Base-by-base conservation (phyloP, 352 stramenopile species). In the Blastocystis sp. region DNA sequence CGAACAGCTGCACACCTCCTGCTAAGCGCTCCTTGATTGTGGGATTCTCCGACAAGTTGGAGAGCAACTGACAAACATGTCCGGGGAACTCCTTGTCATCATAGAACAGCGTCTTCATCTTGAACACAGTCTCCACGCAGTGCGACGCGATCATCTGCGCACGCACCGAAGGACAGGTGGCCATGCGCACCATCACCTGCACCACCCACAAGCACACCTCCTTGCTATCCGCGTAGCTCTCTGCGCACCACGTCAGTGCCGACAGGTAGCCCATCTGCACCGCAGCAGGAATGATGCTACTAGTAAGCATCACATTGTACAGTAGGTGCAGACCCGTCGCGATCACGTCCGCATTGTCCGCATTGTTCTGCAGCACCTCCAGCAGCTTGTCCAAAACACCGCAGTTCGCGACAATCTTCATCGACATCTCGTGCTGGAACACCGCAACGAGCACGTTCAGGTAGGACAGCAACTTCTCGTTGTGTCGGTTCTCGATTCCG, bases 341-440 rank as follows among this genome's bases (percentile, higher is more conserved):
- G 6, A 85, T 53, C 24, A 85, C 73, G 7, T 30, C 73, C 6
- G 50, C 43, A 30, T 85, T 53, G 26, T 85, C 73, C 54, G 73
- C 26, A 37, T 85, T 85, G 43, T 85, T 65, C 34, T 55, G 50
- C 11, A 85, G 56, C 11, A 85, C 34, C 73, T 39, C 37, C 16
- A 66, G 63, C 9, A 85, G 73, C 34, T 85, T 85, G 11, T 85
- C 73, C 73, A 85, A 68, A 34, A 85, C 53, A 65, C 73, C 73
- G 9, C 47, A 85, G 39, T 85, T 65, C 20, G 63, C n/a, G 53
- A 85, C 68, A 13, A 69, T 45, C 56, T 85, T 85, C 18, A 34
- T 62, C 54, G 73, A 66, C 3, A 85, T 47, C 39, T 62, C 73
- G 56, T 85, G 73, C 73, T 85, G 53, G 73, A 85, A 85, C n/a